These are phyloP conservation scores for Lentinula novae-zelandiae DNA, from an alignment of 1,284 basidiomycete genomes.

Conservation along the genomic window DNA sequence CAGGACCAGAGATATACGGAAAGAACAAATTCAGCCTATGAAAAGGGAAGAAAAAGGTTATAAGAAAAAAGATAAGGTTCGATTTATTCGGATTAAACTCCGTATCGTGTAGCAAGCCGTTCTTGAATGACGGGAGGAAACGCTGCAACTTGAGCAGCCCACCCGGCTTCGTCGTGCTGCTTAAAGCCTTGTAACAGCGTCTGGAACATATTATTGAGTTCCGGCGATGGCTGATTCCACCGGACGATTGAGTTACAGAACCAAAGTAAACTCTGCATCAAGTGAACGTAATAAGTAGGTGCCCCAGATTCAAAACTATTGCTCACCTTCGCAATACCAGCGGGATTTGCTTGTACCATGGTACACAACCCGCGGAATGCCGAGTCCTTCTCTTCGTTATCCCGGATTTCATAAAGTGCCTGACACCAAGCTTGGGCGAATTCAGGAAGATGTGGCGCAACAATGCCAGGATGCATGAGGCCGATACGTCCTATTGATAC, in stretches of 20 bases:
- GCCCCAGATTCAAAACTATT: background rate
- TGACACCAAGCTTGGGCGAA: constrained; percentile 98
- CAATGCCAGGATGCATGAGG: constrained; percentile 83
- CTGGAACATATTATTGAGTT: constrained; percentile 90
- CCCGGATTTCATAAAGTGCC: constrained; percentile 96
- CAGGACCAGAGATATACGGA: constrained; percentile 8
- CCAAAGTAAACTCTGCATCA: constrained; percentile 77
- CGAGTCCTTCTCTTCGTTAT: constrained; percentile 99
- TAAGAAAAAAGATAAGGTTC: constrained; percentile 16
- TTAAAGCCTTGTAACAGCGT: constrained; percentile 82
- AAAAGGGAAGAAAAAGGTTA: constrained; percentile 14
- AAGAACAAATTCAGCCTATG: constrained; percentile 17
- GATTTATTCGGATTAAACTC: constrained; percentile 44
- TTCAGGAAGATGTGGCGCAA: constrained; percentile 87
- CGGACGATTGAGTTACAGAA: constrained; percentile 97
- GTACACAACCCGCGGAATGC: constrained; percentile 98
- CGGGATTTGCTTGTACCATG: constrained; percentile 91
- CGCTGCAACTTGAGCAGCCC: constrained; percentile 70
- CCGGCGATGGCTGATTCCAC: constrained; percentile 86
- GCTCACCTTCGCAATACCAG: constrained; percentile 81
- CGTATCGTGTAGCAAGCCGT: constrained; percentile 71
- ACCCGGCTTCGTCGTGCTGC: constrained; percentile 75
- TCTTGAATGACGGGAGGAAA: constrained; percentile 81
- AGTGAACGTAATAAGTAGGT: background rate
- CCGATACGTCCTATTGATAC: constrained; percentile 99